These are phyloP conservation scores for Helichrysum umbraculigerum DNA, from an alignment of 129 eudicot genomes.

Conservation along the genomic window DNA sequence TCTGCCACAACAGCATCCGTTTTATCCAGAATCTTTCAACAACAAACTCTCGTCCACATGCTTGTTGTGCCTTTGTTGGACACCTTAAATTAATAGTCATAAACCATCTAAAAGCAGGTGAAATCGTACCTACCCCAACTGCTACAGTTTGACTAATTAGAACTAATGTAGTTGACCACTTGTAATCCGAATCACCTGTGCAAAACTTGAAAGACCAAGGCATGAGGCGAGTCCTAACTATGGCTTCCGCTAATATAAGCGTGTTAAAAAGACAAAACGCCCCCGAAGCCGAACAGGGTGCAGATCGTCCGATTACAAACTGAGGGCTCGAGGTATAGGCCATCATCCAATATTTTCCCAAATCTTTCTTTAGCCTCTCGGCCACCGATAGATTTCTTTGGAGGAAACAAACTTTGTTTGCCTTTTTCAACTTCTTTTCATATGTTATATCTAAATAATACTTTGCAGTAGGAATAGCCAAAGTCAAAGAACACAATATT, in stretches of 20 bases:
- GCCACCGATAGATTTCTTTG: slow-evolving; percentile 8
- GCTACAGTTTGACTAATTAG: slow-evolving; percentile 44
- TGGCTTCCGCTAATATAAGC: slow-evolving; percentile 38
- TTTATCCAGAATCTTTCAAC: slow-evolving; percentile 54
- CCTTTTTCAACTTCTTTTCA: slow-evolving; percentile 37
- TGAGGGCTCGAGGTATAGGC: slow-evolving; percentile 60
- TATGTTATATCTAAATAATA: slow-evolving; percentile 44
- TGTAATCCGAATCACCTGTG: slow-evolving; percentile 48
- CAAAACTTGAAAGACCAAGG: slow-evolving; percentile 48
- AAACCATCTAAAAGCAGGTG: slow-evolving; percentile 67
- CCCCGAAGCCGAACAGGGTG: slow-evolving; percentile 63
- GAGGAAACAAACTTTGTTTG: slow-evolving; percentile 38
- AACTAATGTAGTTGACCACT: slow-evolving; percentile 51
- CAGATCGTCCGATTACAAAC: slow-evolving; percentile 54
- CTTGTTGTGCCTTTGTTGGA: slow-evolving; percentile 33
- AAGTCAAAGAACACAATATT: slow-evolving; percentile 46
- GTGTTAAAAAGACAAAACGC: slow-evolving; percentile 48
- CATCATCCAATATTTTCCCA: slow-evolving; percentile 61
- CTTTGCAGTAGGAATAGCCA: slow-evolving; percentile 55
- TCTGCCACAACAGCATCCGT: slow-evolving; percentile 45
- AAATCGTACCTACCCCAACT: slow-evolving; percentile 54
- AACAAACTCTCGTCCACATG: slow-evolving; percentile 31
- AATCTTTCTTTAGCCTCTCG: slow-evolving; percentile 32
- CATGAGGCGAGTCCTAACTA: slow-evolving; percentile 36
- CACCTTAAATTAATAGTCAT: slow-evolving; percentile 48